Conservation (phyloP, 2,329 filamentous ascomycete species). For the Aphanoascus verrucosus region DNA sequence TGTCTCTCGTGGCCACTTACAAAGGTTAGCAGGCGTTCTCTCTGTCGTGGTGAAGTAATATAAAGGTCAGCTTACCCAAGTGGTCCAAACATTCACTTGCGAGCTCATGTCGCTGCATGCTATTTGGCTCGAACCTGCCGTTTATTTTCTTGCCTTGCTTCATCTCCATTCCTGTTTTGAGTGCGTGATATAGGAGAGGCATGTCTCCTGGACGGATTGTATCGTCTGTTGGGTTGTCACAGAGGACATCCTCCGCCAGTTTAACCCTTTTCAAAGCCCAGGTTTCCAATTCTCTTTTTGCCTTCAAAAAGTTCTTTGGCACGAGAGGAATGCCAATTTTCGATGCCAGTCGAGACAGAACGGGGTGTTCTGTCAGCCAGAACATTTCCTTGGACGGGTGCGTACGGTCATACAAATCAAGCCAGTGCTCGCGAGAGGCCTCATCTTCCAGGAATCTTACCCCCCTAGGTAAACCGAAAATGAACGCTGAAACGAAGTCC, state of each 20-base stretch:
- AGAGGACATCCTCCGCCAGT: constrained; percentile 6
- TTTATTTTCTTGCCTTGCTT: constrained; percentile 3
- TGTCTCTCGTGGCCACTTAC: constrained; percentile 9
- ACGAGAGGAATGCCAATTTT: constrained; percentile 6
- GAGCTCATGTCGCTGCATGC: constrained; percentile 5
- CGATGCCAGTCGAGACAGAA: not conserved
- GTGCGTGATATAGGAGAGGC: constrained; percentile 9
- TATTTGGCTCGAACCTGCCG: constrained; percentile 6
- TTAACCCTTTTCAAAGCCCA: constrained; percentile 10
- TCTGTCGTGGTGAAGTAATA: not conserved
- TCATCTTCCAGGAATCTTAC: constrained; percentile 49
- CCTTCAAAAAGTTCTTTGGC: constrained; percentile 2
- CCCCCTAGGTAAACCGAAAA: constrained; percentile 51
- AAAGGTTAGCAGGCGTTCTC: not conserved
- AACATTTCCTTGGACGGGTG: constrained; percentile 8
- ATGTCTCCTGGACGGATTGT: constrained; percentile 7
- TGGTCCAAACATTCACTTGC: constrained; percentile 10
- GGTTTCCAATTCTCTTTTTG: constrained; percentile 7
- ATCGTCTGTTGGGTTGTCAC: constrained; percentile 5
- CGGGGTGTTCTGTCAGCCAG: constrained; percentile 8
- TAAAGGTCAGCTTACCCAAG: not conserved
- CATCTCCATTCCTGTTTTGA: constrained; percentile 6
- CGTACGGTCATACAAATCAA: constrained; percentile 46
- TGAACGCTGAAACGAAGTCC: constrained; percentile 60
- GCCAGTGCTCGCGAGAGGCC: constrained; percentile 46